Base-by-base conservation (phyloP, 2,329 filamentous ascomycete genomes). In the Ophiocordyceps sinensis region DNA sequence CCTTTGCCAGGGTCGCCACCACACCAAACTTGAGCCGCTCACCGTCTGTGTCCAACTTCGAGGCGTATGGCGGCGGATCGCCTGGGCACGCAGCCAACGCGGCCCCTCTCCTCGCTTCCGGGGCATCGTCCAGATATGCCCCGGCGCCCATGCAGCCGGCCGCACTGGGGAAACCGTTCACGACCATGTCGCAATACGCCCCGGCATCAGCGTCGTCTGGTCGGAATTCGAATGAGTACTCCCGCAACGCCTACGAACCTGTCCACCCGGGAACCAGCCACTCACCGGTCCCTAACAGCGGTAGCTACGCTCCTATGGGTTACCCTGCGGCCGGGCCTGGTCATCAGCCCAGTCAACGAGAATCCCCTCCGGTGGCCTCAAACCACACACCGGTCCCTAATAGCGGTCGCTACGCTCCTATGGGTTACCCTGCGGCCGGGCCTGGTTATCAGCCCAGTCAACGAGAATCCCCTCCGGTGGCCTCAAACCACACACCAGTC, bases 1-100 rank as follows among this genome's bases (percentile, higher is more conserved):
- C 86, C 1, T 96, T 98, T 58, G 81, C 84, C 8, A 82, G 82
- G 41, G 77, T 95, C 40, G 71, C 82, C 26, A 77, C 78, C 28
- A 84, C 82, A 2, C 82, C 84, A 7, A 82, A 75, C 3, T 73
- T 87, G 44, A 87, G 82, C 54, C 74, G 82, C 35, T 77, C 81
- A 2, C 79, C 82, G 4, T 91, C 84, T 5, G 71, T 58, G 58
- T 75, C 73, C 5, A 77, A 73, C 51, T 77, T 85, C 37, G 88
- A 95, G 49, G 62, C 84, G 6, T 93, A 91, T 55, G 79, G 79
- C 5, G 76, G 73, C 41, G 59, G 53, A 5, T 56, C 60, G 0
- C 55, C 61, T 10, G 48, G 49, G 23, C 61, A 59, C 36, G 45
- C 52, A 5, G 47, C 52, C 45, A 49, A 50, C 15, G 42, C 57